These are phyloP conservation scores for Globisporangium nagaii DNA, from an alignment of 352 stramenopile species.

Conservation along the genomic window DNA sequence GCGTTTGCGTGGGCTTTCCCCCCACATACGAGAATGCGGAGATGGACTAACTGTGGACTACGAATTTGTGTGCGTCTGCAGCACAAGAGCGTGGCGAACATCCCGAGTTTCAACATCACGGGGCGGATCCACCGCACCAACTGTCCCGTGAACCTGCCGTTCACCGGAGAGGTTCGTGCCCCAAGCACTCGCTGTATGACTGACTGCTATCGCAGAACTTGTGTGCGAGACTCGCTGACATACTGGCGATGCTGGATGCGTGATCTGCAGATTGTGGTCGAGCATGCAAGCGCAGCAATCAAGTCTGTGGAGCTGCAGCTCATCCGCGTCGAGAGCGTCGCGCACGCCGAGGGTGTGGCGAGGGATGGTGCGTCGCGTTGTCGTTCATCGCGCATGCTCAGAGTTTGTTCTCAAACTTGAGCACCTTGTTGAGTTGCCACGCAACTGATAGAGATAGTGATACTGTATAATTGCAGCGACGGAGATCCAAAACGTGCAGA, in stretches of 20 bases:
- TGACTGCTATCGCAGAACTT: no score
- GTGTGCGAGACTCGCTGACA: no score
- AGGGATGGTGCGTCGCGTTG: slow-evolving; percentile 63
- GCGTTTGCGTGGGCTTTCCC: no score
- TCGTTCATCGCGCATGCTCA: no score
- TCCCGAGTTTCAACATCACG: slow-evolving; percentile 77
- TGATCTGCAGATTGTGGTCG: slow-evolving; percentile 59
- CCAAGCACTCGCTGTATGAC: no score
- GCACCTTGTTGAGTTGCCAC: no score
- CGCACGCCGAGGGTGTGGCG: slow-evolving; percentile 65
- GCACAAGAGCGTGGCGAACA: slow-evolving; percentile 40
- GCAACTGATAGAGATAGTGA: no score
- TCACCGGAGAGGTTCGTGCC: slow-evolving; percentile 82
- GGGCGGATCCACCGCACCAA: slow-evolving; percentile 85
- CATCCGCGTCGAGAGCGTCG: slow-evolving; percentile 87
- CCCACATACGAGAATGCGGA: no score
- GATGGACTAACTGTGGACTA: neutral
- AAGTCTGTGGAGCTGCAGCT: slow-evolving; percentile 89
- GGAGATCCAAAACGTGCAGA: slow-evolving; percentile 93
- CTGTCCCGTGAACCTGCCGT: slow-evolving; percentile 85
- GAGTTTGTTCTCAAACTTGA: no score
- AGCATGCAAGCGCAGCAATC: slow-evolving; percentile 68
- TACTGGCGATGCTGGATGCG: neutral
- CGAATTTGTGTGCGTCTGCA: slow-evolving; percentile 13
- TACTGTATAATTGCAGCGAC: slow-evolving; percentile 68